phyloP scores from a whole-genome alignment of 2,329 filamentous ascomycete genomes.

The Lecanicillium sp. region DNA sequence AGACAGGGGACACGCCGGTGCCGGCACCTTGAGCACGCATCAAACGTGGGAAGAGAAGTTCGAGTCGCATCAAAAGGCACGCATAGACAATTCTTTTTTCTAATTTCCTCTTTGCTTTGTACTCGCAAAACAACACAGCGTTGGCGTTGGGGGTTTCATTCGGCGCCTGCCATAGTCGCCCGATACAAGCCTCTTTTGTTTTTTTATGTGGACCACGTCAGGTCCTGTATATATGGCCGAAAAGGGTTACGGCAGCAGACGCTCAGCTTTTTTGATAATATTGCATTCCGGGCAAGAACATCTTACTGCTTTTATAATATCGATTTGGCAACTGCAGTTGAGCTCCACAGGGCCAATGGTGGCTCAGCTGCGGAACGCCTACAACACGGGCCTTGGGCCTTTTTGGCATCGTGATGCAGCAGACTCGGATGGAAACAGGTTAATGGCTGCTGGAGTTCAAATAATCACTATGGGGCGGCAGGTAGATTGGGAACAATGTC shows the following conservation, averaged over 20 bases:
- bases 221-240: constrained; percentile 14
- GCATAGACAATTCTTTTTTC: background rate
- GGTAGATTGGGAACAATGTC: constrained; percentile 19
- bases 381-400: background rate
- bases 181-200: background rate
- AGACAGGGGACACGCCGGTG: background rate
- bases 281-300: constrained; percentile 38
- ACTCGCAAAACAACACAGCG: constrained; percentile 10
- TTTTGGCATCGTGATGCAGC: background rate
- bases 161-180: constrained; percentile 7
- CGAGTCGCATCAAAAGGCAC: background rate
- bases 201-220: constrained; percentile 5
- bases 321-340: background rate
- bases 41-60: background rate
- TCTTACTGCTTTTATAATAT: constrained; percentile 4
- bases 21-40: background rate
- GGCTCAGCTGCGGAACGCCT: background rate
- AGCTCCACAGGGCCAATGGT: background rate
- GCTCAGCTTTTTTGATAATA: constrained; percentile 37
- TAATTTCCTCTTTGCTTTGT: constrained; percentile 5
- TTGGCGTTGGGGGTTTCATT: constrained; percentile 10
- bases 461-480: constrained; percentile 15
- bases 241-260: constrained; percentile 6
- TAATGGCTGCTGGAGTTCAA: background rate
- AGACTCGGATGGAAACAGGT: background rate